phyloP scores from a whole-genome alignment of 108 stramenopile species.

The Nannochloropsis gaditana region DNA sequence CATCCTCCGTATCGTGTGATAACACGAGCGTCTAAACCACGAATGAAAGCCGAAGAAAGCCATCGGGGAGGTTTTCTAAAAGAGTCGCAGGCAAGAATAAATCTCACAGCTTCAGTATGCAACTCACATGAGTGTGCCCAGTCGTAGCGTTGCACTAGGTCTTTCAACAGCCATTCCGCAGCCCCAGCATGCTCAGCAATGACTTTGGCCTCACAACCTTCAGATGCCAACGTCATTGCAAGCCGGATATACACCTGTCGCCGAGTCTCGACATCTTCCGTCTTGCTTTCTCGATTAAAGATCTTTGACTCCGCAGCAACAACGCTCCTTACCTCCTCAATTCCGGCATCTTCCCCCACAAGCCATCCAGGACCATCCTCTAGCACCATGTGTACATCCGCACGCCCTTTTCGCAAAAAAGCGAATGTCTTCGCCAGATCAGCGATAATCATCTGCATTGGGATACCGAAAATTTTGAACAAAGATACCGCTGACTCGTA shows the following conservation, averaged over 20 bases:
- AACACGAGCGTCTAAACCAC: background rate
- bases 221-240: background rate
- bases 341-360: background rate
- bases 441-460: background rate
- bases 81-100: background rate
- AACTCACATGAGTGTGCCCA: background rate
- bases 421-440: background rate
- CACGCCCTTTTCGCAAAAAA: background rate
- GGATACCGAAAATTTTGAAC: background rate
- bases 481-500: background rate
- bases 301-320: too few species aligned
- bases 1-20: background rate
- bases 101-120: background rate
- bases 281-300: background rate
- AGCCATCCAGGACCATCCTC: background rate
- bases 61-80: background rate
- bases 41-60: background rate
- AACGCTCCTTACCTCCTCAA: background rate
- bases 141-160: background rate
- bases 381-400: background rate
- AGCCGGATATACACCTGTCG: background rate
- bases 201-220: background rate
- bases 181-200: background rate
- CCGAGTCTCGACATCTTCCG: background rate
- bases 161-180: background rate